Conservation (phyloP, 2,329 filamentous ascomycete genomes). For the Apiospora rasikravindrae region DNA sequence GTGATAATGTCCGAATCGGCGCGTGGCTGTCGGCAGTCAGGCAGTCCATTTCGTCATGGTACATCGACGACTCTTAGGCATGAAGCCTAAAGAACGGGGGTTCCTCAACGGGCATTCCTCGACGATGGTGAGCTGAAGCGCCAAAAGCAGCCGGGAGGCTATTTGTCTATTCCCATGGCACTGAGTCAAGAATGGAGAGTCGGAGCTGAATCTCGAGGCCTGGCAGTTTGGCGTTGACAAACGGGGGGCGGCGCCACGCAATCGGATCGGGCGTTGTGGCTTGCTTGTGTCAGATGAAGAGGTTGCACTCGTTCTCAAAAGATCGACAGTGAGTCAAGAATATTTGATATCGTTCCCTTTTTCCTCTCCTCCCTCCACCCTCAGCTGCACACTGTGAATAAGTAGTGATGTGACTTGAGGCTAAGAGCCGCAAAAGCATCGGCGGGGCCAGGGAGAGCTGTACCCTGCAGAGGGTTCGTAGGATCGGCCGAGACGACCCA, state of each 20-base stretch:
- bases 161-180: not conserved
- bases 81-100: not conserved
- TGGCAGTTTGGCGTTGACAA: not conserved
- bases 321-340: not conserved
- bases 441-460: not conserved
- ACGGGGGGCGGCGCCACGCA: not conserved
- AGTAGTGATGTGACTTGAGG: not conserved
- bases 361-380: too few relatives aligned
- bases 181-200: not conserved
- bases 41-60: conserved; percentile 3
- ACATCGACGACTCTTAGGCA: not conserved
- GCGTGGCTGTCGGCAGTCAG: conserved; percentile 7
- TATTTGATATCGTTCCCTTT: not conserved
- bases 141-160: not conserved
- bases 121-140: not conserved
- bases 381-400: not conserved
- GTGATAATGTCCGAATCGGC: not conserved
- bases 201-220: not conserved
- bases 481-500: not conserved
- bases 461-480: not conserved
- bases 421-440: not conserved
- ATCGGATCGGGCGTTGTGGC: not conserved
- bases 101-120: not conserved
- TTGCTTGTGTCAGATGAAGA: conserved; percentile 2
- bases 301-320: not conserved